These are phyloP conservation scores for Ploettnerulaceae sp. DNA, from an alignment of 2,329 filamentous ascomycete species.

Conservation along the genomic window DNA sequence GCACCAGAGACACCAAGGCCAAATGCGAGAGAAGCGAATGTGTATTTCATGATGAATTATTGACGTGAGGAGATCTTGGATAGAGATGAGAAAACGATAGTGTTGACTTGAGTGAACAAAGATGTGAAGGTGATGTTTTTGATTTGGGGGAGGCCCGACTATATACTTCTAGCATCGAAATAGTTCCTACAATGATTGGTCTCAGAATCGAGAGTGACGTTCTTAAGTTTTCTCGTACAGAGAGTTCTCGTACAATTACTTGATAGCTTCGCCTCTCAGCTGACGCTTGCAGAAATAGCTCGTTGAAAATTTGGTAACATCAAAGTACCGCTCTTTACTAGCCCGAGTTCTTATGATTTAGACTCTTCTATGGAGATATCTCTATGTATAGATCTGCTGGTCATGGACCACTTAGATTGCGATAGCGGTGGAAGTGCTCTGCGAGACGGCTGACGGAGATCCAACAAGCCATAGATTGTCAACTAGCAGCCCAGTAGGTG, in stretches of 20 bases:
- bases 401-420: neutral
- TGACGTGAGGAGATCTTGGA: neutral
- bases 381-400: neutral
- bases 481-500: too few relatives aligned
- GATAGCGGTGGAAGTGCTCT: neutral
- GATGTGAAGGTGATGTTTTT: neutral
- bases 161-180: neutral
- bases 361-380: neutral
- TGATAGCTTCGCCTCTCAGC: neutral
- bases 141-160: neutral
- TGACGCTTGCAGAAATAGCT: neutral
- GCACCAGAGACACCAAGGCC: constrained; percentile 36
- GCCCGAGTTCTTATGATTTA: neutral
- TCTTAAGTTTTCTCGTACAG: neutral
- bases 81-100: neutral
- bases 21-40: constrained; percentile 32
- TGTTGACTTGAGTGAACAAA: neutral
- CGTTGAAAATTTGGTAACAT: neutral
- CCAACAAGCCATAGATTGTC: too few relatives aligned
- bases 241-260: neutral
- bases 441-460: neutral
- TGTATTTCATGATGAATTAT: constrained; percentile 40
- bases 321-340: neutral
- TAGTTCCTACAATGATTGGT: neutral
- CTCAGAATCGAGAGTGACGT: too few relatives aligned